These are phyloP conservation scores for Gynochthodes officinalis DNA, from an alignment of 257 asterid genomes.

Conservation along the genomic window DNA sequence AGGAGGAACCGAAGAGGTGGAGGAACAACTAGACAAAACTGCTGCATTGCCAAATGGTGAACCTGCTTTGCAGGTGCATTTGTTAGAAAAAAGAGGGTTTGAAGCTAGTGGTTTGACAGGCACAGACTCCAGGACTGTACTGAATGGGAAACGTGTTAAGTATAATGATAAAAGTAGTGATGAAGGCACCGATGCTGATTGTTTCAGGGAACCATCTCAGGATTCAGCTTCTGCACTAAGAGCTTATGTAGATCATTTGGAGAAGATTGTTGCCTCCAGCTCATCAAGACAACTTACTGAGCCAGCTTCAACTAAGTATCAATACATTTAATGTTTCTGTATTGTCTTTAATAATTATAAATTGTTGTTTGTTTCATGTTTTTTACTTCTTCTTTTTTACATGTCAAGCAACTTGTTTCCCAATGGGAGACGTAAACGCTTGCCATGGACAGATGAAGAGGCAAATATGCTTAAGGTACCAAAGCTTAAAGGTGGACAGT, in stretches of 20 bases:
- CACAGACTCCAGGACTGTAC: constrained; percentile 22
- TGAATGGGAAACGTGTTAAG: constrained; percentile 22
- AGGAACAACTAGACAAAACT: constrained; percentile 29
- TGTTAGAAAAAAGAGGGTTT: constrained; percentile 28
- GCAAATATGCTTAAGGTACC: constrained; percentile 63
- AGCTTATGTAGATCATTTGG: constrained; percentile 18
- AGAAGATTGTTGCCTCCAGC: constrained; percentile 22
- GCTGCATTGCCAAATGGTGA: constrained; percentile 27
- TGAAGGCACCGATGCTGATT: constrained; percentile 20
- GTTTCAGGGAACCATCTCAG: constrained; percentile 31
- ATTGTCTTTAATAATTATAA: neutral
- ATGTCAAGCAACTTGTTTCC: constrained; percentile 28
- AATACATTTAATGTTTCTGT: neutral
- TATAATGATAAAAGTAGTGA: constrained; percentile 20
- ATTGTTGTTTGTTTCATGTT: constrained; percentile 2
- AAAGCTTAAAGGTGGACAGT: constrained; percentile 14
- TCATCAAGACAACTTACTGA: constrained; percentile 23
- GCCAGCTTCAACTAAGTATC: constrained; percentile 29
- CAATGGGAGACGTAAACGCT: constrained; percentile 40
- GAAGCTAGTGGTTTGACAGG: constrained; percentile 19
- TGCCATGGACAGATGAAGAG: constrained; percentile 58
- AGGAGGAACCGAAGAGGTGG: constrained; percentile 28
- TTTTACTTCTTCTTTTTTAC: constrained; percentile 28
- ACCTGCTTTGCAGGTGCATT: constrained; percentile 14
- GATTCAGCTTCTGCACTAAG: constrained; percentile 27